Percentiles rank a stretch among this genome's conserved stretches.
These are phyloP conservation scores for Penicillium aurantiogriseum DNA, from an alignment of 2,329 filamentous ascomycete species.

Conservation along the genomic window DNA sequence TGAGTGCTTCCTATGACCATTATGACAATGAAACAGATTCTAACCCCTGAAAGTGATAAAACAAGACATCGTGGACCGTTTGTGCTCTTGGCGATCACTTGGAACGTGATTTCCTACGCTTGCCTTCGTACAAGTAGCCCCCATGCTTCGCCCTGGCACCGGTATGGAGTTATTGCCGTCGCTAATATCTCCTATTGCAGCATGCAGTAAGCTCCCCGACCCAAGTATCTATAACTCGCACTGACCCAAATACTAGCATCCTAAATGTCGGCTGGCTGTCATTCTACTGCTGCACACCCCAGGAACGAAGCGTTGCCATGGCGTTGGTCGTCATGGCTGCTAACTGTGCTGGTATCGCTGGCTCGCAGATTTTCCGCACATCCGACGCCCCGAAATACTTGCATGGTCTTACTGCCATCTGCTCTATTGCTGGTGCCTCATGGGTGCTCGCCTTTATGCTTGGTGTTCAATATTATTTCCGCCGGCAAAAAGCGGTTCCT, in stretches of 20 bases:
- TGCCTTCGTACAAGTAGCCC: slow-evolving; percentile 32
- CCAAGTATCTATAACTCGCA: not conserved
- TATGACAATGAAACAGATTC: not conserved
- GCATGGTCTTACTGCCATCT: slow-evolving; percentile 29
- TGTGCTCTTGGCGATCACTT: slow-evolving; percentile 36
- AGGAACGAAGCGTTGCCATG: slow-evolving; percentile 60
- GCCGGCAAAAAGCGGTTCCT: slow-evolving; percentile 17
- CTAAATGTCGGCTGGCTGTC: slow-evolving; percentile 63
- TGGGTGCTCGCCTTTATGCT: slow-evolving; percentile 22
- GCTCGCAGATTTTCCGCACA: slow-evolving; percentile 57
- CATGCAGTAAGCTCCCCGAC: slow-evolving; percentile 32
- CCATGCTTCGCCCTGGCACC: slow-evolving; percentile 27
- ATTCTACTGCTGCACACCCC: slow-evolving; percentile 54
- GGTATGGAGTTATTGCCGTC: slow-evolving; percentile 30
- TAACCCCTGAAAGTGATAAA: slow-evolving; percentile 26
- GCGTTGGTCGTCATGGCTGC: slow-evolving; percentile 61
- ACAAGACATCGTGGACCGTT: slow-evolving; percentile 37
- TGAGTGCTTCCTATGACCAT: slow-evolving; percentile 12
- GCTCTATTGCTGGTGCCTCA: slow-evolving; percentile 24
- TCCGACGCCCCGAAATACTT: slow-evolving; percentile 25
- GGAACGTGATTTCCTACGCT: slow-evolving; percentile 41
- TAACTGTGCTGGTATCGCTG: slow-evolving; percentile 61
- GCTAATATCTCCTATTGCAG: slow-evolving; percentile 34
- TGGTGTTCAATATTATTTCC: slow-evolving; percentile 25
- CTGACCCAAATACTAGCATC: slow-evolving; percentile 22